These are phyloP conservation scores for Naegleria fowleri DNA, from an alignment of 208 protist species.

Conservation along the genomic window DNA sequence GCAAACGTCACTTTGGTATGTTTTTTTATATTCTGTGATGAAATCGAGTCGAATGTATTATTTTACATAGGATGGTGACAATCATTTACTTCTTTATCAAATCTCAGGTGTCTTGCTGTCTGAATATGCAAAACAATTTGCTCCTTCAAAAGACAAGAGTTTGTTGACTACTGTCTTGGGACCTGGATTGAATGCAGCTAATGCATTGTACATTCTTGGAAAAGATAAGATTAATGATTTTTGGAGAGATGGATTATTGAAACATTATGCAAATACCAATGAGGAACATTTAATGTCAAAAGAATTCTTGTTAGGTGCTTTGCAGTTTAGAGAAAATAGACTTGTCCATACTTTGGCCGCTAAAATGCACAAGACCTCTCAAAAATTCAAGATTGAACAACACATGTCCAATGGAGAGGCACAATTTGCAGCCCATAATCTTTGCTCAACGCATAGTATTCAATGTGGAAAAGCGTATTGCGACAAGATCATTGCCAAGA, in stretches of 20 bases:
- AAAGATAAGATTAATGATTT: neutral
- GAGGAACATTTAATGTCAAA: neutral
- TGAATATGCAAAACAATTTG: constrained; percentile 25
- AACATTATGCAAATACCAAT: neutral
- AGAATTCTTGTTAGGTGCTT: neutral
- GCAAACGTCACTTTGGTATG: neutral
- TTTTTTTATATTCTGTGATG: too few relatives aligned
- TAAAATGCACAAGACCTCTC: neutral
- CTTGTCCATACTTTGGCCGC: neutral
- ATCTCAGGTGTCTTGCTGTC: constrained; percentile 1
- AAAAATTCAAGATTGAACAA: neutral
- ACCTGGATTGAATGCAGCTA: neutral
- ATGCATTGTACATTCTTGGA: neutral
- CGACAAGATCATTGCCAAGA: neutral
- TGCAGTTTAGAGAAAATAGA: neutral
- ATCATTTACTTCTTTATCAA: constrained; percentile 19
- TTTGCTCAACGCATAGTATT: neutral
- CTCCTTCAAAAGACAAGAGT: neutral
- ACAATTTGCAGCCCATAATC: neutral
- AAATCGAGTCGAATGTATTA: too few relatives aligned
- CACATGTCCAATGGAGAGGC: neutral
- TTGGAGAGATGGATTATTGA: neutral
- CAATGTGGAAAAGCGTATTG: neutral
- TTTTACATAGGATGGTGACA: constrained; percentile 7
- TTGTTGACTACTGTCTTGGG: neutral